These are phyloP conservation scores for Blastobotrys arbuscula DNA, from an alignment of 1,139 yeast species.

Conservation along the genomic window DNA sequence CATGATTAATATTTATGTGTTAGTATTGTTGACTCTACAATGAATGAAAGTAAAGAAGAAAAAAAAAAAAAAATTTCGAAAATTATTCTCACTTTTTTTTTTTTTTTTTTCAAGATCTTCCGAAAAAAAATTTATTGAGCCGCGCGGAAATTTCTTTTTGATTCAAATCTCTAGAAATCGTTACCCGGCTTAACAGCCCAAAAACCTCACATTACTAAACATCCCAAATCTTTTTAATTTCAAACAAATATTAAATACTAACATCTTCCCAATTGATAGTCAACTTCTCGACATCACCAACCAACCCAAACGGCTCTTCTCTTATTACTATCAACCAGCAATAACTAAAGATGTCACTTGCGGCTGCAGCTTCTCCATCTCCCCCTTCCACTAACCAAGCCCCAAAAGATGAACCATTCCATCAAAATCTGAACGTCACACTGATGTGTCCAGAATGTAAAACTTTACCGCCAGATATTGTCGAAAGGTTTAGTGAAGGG, in stretches of 20 bases:
- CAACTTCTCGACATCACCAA: neutral
- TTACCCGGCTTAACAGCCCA: constrained; percentile 9
- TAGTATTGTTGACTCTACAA: neutral
- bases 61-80: neutral
- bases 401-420: constrained; percentile 24
- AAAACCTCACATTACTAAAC: too few relatives aligned
- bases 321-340: too few relatives aligned
- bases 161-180: neutral
- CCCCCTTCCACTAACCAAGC: too few relatives aligned
- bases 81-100: too few relatives aligned
- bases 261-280: neutral
- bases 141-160: constrained; percentile 7
- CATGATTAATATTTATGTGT: neutral
- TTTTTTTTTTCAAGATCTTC: constrained; percentile 1
- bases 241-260: neutral
- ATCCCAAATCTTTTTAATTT: neutral
- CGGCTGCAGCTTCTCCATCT: neutral
- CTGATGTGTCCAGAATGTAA: constrained; percentile 95
- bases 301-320: neutral
- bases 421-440: constrained; percentile 68
- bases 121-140: constrained; percentile 1
- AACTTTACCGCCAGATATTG: constrained; percentile 90
- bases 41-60: too few relatives aligned
- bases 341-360: constrained; percentile 6
- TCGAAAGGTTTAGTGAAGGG: constrained; percentile 94